Evolutionary conservation across 2,329 filamentous ascomycete genomes (phyloP), one percentile per base, ranked within the genome.

Genomic region (Xylariaceae sp.): DNA sequence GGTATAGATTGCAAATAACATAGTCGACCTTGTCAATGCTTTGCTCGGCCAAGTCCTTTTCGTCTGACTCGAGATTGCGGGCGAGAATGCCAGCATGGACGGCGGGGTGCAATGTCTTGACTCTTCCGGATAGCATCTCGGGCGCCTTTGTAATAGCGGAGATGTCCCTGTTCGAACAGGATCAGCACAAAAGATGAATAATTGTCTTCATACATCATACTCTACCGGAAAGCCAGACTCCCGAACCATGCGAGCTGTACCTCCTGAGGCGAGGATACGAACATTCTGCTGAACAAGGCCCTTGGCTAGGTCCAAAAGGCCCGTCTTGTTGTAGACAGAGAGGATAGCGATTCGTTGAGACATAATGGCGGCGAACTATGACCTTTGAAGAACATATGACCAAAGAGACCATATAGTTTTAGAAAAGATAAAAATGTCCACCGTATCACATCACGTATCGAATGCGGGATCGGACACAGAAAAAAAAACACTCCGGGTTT

Each of bases 321-420:
- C 93, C 45, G 92, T 97, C 83, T 98, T 98, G 79, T 98, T 89
- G 67, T 93, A 97, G 75, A 97, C 93, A 56, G 92, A 97, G 67
- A 98, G 79, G 65, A 98, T 97, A 57, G 93, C 93, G 76, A 79
- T 79, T 64, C 78, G 75, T 65, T 80, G 78, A 49, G 68, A 60
- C 68, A 71, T 71, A 36, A 42, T 47, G 40, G 34, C 20, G 29
- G 45, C 42, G 27, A 34, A 22, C 22, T 45, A 43, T 41, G 25
- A 22, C 33, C n/a, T n/a, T n/a, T n/a, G n/a, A n/a, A n/a, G n/a
- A n/a, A n/a, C n/a, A n/a, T n/a, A n/a, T n/a, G n/a, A n/a, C n/a
- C n/a, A n/a, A n/a, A n/a, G n/a, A n/a, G n/a, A n/a, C n/a, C n/a
- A n/a, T n/a, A n/a, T n/a, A n/a, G n/a, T n/a, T n/a, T n/a, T n/a